Conservation (phyloP, 257 asterid genomes). For the Nicotiana obtusifolia region DNA sequence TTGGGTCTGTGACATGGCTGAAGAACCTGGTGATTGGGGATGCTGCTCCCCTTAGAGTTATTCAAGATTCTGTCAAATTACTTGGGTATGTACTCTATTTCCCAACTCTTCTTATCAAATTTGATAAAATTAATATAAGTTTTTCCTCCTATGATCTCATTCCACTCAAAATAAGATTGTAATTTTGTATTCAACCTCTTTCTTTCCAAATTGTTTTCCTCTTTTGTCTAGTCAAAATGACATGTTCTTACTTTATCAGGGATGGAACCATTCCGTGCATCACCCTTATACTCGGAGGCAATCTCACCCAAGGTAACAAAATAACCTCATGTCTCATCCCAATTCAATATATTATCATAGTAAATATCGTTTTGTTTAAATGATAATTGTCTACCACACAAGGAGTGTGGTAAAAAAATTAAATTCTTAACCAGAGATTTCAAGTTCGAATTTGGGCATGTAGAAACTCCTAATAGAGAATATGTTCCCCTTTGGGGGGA, state of each 20-base stretch:
- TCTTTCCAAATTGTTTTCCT: too few relatives aligned
- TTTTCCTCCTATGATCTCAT: neutral
- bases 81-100: constrained; percentile 50
- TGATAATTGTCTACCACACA: too few relatives aligned
- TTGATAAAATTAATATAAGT: neutral
- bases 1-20: constrained; percentile 67
- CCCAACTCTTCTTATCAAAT: neutral
- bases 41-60: constrained; percentile 63
- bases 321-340: neutral
- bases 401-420: too few relatives aligned
- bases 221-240: neutral
- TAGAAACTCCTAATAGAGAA: too few relatives aligned
- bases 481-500: too few relatives aligned
- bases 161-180: too few relatives aligned
- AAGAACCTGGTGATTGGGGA: constrained; percentile 62
- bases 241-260: constrained; percentile 25
- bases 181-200: too few relatives aligned
- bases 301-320: constrained; percentile 65
- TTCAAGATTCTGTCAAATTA: constrained; percentile 47
- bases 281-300: constrained; percentile 88
- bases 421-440: too few relatives aligned
- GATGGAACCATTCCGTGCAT: constrained; percentile 85
- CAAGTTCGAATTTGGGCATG: too few relatives aligned
- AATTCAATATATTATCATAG: neutral
- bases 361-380: neutral